Evolutionary conservation across 2,329 filamentous ascomycete genomes (phyloP), one percentile per base, ranked within the genome.

Genomic region (Volutella citrinella): DNA sequence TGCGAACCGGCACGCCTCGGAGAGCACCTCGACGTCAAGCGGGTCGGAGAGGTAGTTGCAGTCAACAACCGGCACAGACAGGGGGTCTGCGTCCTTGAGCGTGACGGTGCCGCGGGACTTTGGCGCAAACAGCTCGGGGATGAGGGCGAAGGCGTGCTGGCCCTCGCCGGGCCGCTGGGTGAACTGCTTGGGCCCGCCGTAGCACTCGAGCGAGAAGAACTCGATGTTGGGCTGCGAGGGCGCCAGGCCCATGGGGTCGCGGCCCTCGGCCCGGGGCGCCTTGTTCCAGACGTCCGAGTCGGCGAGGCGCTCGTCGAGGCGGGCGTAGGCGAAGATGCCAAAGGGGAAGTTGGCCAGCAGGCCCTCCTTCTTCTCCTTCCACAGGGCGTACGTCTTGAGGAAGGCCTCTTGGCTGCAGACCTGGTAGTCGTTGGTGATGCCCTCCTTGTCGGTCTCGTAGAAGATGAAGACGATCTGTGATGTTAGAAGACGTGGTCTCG

Each of bases 171-270:
- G 78, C 34, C 70, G 73, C 22, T 77, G 58, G 14, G 65, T 60
- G 40, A 68, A 80, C 39, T 79, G 73, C 43, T 76, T 77, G 0
- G 77, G 76, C 0, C 75, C 75, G 5, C 75, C 75, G 43, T 80
- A 80, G 47, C 73, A 74, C 49, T 81, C 78, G 0, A 77, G 80
- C 19, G 68, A 76, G 58, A 80, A 82, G 55, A 80, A 73, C 47
- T 82, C 79, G 30, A 80, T 53, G 46, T 81, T 77, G 1, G 79
- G 76, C 48, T 83, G 79, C 6, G 57, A 54, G 0, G 64, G 57
- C 0, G 69, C 70, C 12, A 82, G 59, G 13, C 73, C 76, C 78
- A 84, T 82, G 0, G 80, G 76, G 45, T 83, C 80, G 5, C 78
- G 72, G 5, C 72, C 74, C 17, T 64, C 55, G 21, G 60, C 33